phyloP scores from a whole-genome alignment of 73 alveolate genomes.

The Paraurostyla sp. region DNA sequence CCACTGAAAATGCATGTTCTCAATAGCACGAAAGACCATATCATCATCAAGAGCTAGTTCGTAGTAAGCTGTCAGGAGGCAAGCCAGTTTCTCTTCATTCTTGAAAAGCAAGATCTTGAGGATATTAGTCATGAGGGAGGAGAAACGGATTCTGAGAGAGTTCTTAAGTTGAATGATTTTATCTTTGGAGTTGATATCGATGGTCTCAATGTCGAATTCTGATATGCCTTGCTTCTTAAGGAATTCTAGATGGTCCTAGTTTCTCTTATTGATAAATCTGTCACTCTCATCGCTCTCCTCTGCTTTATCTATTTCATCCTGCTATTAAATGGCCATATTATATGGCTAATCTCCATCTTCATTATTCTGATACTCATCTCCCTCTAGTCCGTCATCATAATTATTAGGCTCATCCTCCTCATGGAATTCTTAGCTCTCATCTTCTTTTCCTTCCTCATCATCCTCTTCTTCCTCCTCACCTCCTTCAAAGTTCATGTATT shows the following conservation, averaged over 20 bases:
- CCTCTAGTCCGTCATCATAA: too few relatives aligned
- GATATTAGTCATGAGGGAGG: conserved; percentile 57
- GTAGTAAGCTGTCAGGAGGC: conserved; percentile 53
- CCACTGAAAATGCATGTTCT: conserved; percentile 12
- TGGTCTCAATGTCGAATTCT: conserved; percentile 12
- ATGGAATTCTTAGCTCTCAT: not conserved
- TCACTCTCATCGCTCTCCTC: conserved; percentile 38
- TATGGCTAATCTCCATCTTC: too few relatives aligned
- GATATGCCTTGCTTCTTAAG: conserved; percentile 8
- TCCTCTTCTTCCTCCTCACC: conserved; percentile 23
- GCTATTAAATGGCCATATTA: too few relatives aligned
- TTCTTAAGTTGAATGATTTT: conserved; percentile 8
- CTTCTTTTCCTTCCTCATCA: not conserved
- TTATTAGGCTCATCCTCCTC: conserved; percentile 35
- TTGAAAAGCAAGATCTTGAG: conserved; percentile 28
- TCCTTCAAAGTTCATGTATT: not conserved
- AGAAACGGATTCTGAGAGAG: conserved; percentile 3
- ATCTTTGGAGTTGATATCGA: conserved; percentile 30
- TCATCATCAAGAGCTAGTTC: conserved; percentile 47
- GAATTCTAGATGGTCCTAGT: not conserved
- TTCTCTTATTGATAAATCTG: not conserved
- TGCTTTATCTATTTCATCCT: too few relatives aligned
- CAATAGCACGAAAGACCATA: conserved; percentile 31
- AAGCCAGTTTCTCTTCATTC: conserved; percentile 48
- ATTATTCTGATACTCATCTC: too few relatives aligned